Evolutionary conservation across 768 basidiomycete species (phyloP).

Genomic region (Amanita rubescens): DNA sequence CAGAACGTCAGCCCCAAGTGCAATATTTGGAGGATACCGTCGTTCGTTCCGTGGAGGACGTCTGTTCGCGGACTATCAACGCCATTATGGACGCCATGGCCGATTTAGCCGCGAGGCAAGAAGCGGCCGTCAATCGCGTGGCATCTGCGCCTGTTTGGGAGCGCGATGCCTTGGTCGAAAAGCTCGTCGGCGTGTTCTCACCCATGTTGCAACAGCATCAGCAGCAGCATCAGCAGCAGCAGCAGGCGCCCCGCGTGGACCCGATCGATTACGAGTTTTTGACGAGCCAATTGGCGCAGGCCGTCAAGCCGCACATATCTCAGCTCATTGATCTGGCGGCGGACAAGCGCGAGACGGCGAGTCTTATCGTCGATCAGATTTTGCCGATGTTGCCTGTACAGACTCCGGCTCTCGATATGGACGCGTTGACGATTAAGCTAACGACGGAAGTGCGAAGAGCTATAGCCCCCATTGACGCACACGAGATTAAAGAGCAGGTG

Average conservation of each 20-base stretch:
- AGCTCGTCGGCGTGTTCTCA: slow-evolving; percentile 46
- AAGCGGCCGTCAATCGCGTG: slow-evolving; percentile 36
- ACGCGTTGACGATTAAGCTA: slow-evolving; percentile 50
- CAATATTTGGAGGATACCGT: slow-evolving; percentile 19
- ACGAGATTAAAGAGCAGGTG: slow-evolving; percentile 85
- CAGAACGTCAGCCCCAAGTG: slow-evolving; percentile 31
- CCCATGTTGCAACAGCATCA: slow-evolving; percentile 56
- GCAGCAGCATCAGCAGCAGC: too few species aligned
- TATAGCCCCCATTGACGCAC: slow-evolving; percentile 72
- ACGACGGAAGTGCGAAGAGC: slow-evolving; percentile 63
- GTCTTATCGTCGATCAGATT: slow-evolving; percentile 68
- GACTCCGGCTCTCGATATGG: slow-evolving; percentile 35
- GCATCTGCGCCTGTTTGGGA: slow-evolving; percentile 37
- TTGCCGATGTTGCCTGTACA: slow-evolving; percentile 53
- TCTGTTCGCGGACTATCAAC: slow-evolving; percentile 47
- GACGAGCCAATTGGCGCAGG: slow-evolving; percentile 69
- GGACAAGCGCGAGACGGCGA: slow-evolving; percentile 83
- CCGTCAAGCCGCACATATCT: slow-evolving; percentile 83
- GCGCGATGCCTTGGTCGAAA: slow-evolving; percentile 53
- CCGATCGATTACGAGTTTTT: slow-evolving; percentile 73
- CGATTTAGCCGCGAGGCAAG: slow-evolving; percentile 48
- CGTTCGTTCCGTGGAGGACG: slow-evolving; percentile 46
- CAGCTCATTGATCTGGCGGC: slow-evolving; percentile 86
- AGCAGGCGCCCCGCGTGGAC: slow-evolving; percentile 40
- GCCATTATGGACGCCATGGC: slow-evolving; percentile 57